phyloP scores from a whole-genome alignment of 768 basidiomycete species.

The Trametes villosa region DNA sequence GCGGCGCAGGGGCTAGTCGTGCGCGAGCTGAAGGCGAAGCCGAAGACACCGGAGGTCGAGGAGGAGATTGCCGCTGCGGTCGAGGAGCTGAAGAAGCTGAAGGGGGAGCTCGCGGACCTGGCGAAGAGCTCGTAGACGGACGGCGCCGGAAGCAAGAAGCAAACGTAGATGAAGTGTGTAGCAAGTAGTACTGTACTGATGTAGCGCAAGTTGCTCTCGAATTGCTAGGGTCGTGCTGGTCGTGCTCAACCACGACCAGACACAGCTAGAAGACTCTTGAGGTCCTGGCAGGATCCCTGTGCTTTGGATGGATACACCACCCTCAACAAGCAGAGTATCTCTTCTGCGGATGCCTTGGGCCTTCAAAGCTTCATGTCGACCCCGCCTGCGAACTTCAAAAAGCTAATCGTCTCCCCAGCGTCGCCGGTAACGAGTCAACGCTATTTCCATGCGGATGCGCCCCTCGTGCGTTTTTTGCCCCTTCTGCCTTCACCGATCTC shows the following conservation, averaged over 20 bases:
- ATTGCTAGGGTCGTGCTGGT: neutral
- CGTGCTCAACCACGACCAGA: neutral
- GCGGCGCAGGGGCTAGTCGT: conserved; percentile 77
- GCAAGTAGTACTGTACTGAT: neutral
- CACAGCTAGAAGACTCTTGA: neutral
- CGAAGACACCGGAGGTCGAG: conserved; percentile 64
- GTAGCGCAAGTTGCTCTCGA: neutral
- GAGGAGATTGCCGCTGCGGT: conserved; percentile 64
- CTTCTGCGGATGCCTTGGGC: too few relatives aligned
- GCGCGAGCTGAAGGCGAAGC: conserved; percentile 68
- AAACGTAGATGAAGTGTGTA: too few relatives aligned
- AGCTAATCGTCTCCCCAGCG: too few relatives aligned
- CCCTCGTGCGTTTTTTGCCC: too few relatives aligned
- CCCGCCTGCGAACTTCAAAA: too few relatives aligned
- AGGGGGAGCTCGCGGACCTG: conserved; percentile 53
- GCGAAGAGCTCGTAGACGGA: conserved; percentile 18
- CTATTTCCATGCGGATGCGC: too few relatives aligned
- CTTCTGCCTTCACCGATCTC: too few relatives aligned
- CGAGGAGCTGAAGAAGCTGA: conserved; percentile 65
- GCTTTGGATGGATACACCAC: too few relatives aligned
- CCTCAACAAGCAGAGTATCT: too few relatives aligned
- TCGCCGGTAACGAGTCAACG: too few relatives aligned
- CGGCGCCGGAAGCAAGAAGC: neutral
- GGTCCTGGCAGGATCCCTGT: too few relatives aligned
- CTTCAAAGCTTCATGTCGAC: too few relatives aligned